Base-by-base conservation (phyloP, 202 grass and related monocot species). In the Hordeum pubiflorum region DNA sequence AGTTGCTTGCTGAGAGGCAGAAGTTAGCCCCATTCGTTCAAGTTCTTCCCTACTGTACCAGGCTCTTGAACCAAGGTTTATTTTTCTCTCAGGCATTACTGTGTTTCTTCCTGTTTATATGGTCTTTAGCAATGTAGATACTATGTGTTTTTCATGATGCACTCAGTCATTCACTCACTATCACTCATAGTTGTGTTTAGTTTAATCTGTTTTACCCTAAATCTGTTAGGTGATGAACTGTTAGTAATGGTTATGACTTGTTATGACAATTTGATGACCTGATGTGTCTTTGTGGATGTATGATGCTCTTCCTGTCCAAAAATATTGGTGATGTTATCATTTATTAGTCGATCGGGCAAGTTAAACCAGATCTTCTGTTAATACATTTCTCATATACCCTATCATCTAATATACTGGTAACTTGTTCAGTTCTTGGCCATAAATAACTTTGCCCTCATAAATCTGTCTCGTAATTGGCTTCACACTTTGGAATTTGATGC, bases 41-140 rank as follows among this genome's bases (percentile, higher is more conserved):
- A 99, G 93, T 99, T 58, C 87, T 99, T 74, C 97, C 97, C 54
- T 96, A 93, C 84, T 99, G 97, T 69, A 93, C 77, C 66, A 91
- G 91, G 24, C 97, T 99, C 74, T 87, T 99, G 60, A 93, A 93
- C 76, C 91, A 93, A 99, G 97, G 96, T 60, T 69, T 75, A 56
- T 31, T 55, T 43, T 70, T 80, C 23, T 79, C 69, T 7, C 62
- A 80, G 17, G 14, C 34, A 27, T 54, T 85, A 57, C 21, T 70
- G 10, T 38, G 69, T 15, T 70, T 24, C 66, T 80, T 6, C 7
- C 33, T 59, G 39, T 54, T 43, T 72, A n/a, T 26, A 20, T 79
- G 61, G 6, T 23, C 21, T 9, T 22, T 56, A 63, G 22, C 56
- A 23, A 9, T 82, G 54, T 29, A 63, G 10, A 37, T 62, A 21